Conservation (phyloP, 495 filamentous ascomycete genomes). For the Delitschia confertaspora region DNA sequence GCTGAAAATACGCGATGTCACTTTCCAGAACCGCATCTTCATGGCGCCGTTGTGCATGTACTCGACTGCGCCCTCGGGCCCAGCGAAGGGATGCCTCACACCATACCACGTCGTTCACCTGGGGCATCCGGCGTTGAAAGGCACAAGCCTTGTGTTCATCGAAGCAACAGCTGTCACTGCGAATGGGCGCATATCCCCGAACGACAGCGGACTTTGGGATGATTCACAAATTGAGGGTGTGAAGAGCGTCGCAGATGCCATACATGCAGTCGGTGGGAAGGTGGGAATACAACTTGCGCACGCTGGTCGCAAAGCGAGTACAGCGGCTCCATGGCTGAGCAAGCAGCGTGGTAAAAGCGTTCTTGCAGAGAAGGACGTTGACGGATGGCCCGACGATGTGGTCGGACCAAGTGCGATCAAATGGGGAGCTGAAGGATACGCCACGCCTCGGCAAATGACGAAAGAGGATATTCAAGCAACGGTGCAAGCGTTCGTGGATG, state of each 20-base stretch:
- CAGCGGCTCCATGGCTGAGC: slow-evolving; percentile 56
- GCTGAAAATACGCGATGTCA: slow-evolving; percentile 14
- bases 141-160: slow-evolving; percentile 58
- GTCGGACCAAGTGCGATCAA: slow-evolving; percentile 40
- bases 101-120: slow-evolving; percentile 20
- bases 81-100: slow-evolving; percentile 13
- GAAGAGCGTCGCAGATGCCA: slow-evolving; percentile 56
- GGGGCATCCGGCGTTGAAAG: slow-evolving; percentile 33
- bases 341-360: slow-evolving; percentile 24
- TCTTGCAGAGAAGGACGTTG: slow-evolving; percentile 44
- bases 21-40: slow-evolving; percentile 17
- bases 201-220: slow-evolving; percentile 63
- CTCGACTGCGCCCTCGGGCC: slow-evolving; percentile 9
- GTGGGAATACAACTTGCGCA: slow-evolving; percentile 70
- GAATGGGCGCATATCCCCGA: slow-evolving; percentile 69
- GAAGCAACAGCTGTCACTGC: slow-evolving; percentile 65
- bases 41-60: slow-evolving; percentile 25
- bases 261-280: slow-evolving; percentile 58
- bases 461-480: slow-evolving; percentile 48
- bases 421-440: slow-evolving; percentile 43
- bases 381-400: slow-evolving; percentile 56
- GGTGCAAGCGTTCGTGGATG: slow-evolving; percentile 47
- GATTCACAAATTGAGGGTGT: slow-evolving; percentile 61
- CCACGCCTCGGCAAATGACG: slow-evolving; percentile 48
- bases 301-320: slow-evolving; percentile 66